Percentiles rank a stretch among this genome's conserved stretches.
Evolutionary conservation across 148 eudicot genomes (phyloP).

Genomic region (Agrostemma githago): DNA sequence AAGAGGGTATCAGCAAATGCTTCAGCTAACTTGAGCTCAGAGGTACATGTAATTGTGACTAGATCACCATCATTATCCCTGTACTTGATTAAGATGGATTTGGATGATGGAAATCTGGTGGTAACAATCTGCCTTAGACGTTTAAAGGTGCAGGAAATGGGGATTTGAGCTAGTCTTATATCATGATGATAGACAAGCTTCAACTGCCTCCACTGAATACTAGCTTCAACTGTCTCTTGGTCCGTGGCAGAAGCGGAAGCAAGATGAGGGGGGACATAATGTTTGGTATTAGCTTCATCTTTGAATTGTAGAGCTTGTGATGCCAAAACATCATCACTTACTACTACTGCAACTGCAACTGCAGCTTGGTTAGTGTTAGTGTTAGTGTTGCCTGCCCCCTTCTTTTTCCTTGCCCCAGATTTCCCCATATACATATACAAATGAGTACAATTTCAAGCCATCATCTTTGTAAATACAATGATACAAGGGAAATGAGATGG

Average conservation of each 20-base stretch:
- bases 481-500: no score
- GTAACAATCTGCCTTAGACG: conserved; percentile 69
- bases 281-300: conserved; percentile 88
- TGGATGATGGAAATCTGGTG: conserved; percentile 68
- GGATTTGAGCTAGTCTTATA: conserved; percentile 87
- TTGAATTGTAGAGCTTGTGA: conserved; percentile 62
- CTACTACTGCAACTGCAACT: no score
- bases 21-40: conserved; percentile 81
- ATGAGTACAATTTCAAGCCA: neutral
- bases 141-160: conserved; percentile 62
- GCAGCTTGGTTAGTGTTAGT: conserved; percentile 27
- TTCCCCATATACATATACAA: conserved; percentile 72
- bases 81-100: conserved; percentile 70
- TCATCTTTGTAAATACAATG: no score
- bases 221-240: conserved; percentile 26
- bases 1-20: conserved; percentile 48
- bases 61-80: conserved; percentile 83
- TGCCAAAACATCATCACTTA: conserved; percentile 45
- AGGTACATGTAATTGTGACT: conserved; percentile 75
- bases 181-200: conserved; percentile 94
- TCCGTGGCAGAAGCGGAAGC: conserved; percentile 45
- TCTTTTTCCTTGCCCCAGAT: conserved; percentile 87
- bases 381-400: conserved; percentile 42
- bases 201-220: conserved; percentile 56
- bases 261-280: no score